Evolutionary conservation across 2,329 filamentous ascomycete genomes (phyloP).

Genomic region (Xylariaceae sp.): DNA sequence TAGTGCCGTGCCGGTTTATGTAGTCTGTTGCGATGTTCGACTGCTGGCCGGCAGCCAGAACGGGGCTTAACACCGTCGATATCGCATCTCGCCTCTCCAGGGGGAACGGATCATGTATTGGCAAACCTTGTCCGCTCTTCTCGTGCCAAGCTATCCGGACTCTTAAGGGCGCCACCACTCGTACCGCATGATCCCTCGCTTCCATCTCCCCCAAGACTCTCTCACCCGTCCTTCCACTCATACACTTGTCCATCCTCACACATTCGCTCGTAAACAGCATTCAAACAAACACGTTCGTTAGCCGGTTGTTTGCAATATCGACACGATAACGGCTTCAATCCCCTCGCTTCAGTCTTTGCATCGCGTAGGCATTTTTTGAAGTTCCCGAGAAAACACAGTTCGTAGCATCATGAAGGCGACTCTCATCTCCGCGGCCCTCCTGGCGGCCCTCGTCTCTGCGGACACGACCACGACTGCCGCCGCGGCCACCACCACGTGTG

Average conservation of each 20-base stretch:
- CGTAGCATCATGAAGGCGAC: constrained; percentile 24
- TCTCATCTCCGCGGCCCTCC: constrained; percentile 26
- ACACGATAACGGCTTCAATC: not conserved
- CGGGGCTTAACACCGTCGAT: no score
- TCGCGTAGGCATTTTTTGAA: not conserved
- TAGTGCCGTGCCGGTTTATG: no score
- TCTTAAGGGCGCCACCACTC: constrained; percentile 3
- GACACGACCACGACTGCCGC: constrained; percentile 9
- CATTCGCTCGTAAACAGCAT: constrained; percentile 4
- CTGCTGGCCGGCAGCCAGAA: no score
- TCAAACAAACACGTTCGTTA: constrained; percentile 1
- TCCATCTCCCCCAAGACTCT: not conserved
- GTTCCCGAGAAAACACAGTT: not conserved
- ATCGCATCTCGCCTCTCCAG: not conserved
- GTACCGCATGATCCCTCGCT: not conserved
- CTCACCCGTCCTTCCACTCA: no score
- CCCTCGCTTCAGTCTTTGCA: not conserved
- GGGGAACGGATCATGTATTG: not conserved
- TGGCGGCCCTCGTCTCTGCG: constrained; percentile 21
- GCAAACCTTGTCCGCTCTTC: constrained; percentile 1
- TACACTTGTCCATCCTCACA: not conserved
- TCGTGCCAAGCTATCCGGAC: constrained; percentile 7
- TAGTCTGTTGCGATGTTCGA: no score
- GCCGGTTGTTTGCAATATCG: not conserved
- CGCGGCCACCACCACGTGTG: constrained; percentile 24